phyloP scores from a whole-genome alignment of 176 grass and related monocot genomes.

The Cenchrus fungigraminus region DNA sequence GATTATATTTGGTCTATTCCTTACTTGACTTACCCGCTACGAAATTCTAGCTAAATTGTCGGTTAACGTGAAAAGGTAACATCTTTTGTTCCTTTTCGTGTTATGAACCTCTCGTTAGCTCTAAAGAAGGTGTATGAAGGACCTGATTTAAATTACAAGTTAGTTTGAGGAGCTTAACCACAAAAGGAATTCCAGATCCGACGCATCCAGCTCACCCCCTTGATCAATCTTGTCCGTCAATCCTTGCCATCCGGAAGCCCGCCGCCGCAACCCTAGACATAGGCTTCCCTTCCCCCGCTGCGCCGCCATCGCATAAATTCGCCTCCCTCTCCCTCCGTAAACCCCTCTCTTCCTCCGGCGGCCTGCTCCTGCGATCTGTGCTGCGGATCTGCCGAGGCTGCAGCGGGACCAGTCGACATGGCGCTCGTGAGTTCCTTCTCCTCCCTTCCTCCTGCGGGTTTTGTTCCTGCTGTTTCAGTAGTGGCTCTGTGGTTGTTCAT shows the following conservation, averaged over 20 bases:
- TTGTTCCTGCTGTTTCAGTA: not conserved
- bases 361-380: conserved; percentile 26
- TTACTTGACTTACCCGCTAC: not conserved
- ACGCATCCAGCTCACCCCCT: not conserved
- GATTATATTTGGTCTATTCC: no score
- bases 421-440: conserved; percentile 43
- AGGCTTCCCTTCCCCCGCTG: not conserved
- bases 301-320: conserved; percentile 49
- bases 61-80: no score
- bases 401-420: conserved; percentile 37
- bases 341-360: conserved; percentile 17
- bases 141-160: not conserved
- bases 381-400: conserved; percentile 42
- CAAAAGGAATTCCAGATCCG: not conserved
- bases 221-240: conserved; percentile 15
- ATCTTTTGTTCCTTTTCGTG: not conserved
- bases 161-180: not conserved
- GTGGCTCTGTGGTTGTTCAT: not conserved
- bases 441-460: not conserved
- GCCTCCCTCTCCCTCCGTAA: not conserved
- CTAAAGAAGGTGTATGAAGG: not conserved
- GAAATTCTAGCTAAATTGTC: not conserved
- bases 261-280: conserved; percentile 42
- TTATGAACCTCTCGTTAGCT: not conserved
- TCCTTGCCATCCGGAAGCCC: not conserved